A percentile compares a stretch with the other conserved stretches of the same genome.
Conservation (phyloP, 1,139 yeast species). For the Protomyces inundatus region DNA sequence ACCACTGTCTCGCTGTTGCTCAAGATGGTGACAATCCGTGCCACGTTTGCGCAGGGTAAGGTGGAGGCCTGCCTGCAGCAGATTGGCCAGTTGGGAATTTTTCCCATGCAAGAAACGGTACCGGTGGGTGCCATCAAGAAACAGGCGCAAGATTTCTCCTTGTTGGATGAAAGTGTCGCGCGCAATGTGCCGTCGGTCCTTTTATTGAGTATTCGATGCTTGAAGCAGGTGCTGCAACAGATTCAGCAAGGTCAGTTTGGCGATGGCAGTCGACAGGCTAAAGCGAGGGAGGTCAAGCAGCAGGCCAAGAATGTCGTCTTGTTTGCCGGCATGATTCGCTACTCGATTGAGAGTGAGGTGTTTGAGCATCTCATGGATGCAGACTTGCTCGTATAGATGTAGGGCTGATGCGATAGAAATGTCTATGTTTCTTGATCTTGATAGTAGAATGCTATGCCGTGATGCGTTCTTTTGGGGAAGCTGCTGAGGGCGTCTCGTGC, state of each 20-base stretch:
- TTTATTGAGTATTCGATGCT: constrained; percentile 72
- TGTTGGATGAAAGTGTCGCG: constrained; percentile 64
- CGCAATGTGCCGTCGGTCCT: constrained; percentile 76
- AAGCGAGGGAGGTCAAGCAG: constrained; percentile 51
- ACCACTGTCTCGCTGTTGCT: constrained; percentile 63
- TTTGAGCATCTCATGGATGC: constrained; percentile 27
- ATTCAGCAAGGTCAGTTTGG: constrained; percentile 49
- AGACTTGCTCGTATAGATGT: not conserved
- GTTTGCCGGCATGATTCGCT: constrained; percentile 93
- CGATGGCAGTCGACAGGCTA: constrained; percentile 49
- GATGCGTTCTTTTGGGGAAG: not conserved
- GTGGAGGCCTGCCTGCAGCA: constrained; percentile 54
- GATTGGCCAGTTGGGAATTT: constrained; percentile 56
- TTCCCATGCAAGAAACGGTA: constrained; percentile 50
- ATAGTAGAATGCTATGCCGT: not conserved
- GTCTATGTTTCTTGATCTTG: no score
- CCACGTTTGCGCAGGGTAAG: constrained; percentile 52
- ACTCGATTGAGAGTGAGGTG: constrained; percentile 81
- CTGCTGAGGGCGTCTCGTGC: not conserved
- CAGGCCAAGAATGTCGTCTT: constrained; percentile 85
- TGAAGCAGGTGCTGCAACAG: constrained; percentile 56
- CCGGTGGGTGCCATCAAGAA: constrained; percentile 48
- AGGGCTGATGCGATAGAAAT: no score
- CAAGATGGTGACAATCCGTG: constrained; percentile 63
- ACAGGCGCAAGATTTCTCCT: constrained; percentile 54